Base-by-base conservation (phyloP, 192 early-diverging fungal species). In the Diversispora eburnea region DNA sequence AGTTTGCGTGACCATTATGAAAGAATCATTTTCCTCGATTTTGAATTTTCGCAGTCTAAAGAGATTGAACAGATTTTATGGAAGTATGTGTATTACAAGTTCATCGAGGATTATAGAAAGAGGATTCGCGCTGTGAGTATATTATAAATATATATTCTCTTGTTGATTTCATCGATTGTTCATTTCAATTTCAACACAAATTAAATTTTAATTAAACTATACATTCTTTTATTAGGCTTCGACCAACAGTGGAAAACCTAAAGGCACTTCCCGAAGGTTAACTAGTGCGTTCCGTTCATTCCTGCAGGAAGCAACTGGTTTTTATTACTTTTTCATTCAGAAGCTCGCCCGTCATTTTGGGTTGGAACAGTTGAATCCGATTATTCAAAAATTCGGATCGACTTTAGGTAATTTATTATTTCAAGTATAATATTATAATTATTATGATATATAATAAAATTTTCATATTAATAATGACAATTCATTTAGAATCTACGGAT, bases 21-120 rank as follows among this genome's bases (percentile, higher is more conserved):
- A 60, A 76, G 74, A 55, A 67, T 84, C 22, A 80, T 84, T 63
- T 74, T 84, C 54, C 76, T 73, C 17, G 79, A 84, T 33, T 77
- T 76, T 76, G 77, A 80, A 25, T 79, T 79, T 19, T 78, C 83
- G 33, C 79, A 82, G 47, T 75, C 79, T 5, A 84, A 81, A 75
- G 83, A 84, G 42, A 75, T 84, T 51, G 81, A 84, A 56, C 75
- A 74, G 17, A 77, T 72, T 8, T 47, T 84, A 46, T 84, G 83
- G 83, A 84, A 84, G 56, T 76, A 80, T 48, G 83, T 84, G 39
- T 82, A 81, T 51, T 84, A 84, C 59, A 82, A 78, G 10, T 79
- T 81, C 45, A 84, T 84, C 63, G 83, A 84, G 42, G 83, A 82
- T 10, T 84, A 78, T 57, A 79, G 83, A 25, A 80, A 77, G 61